Evolutionary conservation across 768 basidiomycete genomes (phyloP).

Genomic region (Suillus spraguei): DNA sequence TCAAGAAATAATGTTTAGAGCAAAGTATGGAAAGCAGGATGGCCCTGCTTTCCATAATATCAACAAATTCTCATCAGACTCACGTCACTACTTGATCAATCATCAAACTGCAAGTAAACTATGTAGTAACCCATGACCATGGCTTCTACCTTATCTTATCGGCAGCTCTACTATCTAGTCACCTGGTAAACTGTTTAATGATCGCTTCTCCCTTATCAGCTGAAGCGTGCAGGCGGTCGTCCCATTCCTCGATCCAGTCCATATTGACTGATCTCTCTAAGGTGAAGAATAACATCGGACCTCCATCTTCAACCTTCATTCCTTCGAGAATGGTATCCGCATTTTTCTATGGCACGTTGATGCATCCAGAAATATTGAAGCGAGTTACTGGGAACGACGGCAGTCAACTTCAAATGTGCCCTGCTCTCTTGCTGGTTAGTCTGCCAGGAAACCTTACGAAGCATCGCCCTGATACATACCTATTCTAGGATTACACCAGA

Average conservation of each 20-base stretch:
- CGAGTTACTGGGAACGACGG: conserved; percentile 76
- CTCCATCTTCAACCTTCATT: neutral
- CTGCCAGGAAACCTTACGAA: neutral
- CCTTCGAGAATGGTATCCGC: conserved; percentile 41
- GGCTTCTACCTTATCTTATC: conserved; percentile 2
- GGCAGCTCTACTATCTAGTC: neutral
- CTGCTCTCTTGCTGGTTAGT: conserved; percentile 74
- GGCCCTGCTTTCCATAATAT: too few relatives aligned
- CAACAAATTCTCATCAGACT: neutral
- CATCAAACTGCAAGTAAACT: too few relatives aligned
- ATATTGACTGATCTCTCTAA: neutral
- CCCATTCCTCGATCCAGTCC: neutral
- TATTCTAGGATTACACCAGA: conserved; percentile 69
- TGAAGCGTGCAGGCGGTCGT: neutral
- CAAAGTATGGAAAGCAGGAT: too few relatives aligned
- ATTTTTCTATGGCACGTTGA: conserved; percentile 91
- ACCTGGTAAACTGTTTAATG: neutral
- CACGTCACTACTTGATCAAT: too few relatives aligned
- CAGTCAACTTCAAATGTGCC: conserved; percentile 61
- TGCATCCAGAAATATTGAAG: conserved; percentile 83
- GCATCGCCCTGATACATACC: conserved; percentile 3
- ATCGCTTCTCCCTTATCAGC: conserved; percentile 8
- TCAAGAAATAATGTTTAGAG: neutral
- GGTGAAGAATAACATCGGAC: neutral
- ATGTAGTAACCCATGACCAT: neutral